These are phyloP conservation scores for Pythium brachiatum DNA, from an alignment of 352 stramenopile species.

Conservation along the genomic window DNA sequence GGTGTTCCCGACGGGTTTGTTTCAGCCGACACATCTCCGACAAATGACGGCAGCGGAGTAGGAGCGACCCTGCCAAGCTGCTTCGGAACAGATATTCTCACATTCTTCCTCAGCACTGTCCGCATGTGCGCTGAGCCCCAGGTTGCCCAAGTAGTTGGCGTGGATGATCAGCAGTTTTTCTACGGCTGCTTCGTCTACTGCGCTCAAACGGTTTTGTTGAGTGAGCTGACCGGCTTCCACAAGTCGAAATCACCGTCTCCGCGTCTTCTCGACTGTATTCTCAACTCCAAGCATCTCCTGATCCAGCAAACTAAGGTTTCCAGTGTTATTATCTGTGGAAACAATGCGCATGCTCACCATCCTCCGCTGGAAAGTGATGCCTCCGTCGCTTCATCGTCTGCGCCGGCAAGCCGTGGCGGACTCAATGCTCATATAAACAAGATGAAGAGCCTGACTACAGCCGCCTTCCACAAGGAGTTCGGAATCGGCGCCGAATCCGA, in stretches of 20 bases:
- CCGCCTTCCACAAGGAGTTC: constrained; percentile 59
- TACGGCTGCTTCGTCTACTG: constrained; percentile 69
- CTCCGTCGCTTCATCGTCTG: background rate
- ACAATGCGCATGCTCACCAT: constrained; percentile 13
- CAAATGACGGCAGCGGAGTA: background rate
- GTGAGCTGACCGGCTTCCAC: constrained; percentile 50
- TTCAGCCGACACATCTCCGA: background rate
- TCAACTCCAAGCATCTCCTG: constrained; percentile 49
- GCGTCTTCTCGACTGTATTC: constrained; percentile 40
- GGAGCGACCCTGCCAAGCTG: constrained; percentile 21
- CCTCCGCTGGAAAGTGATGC: background rate
- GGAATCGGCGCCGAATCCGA: constrained; percentile 65
- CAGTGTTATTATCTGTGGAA: constrained; percentile 49
- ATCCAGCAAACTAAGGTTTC: constrained; percentile 68
- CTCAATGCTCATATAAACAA: constrained; percentile 40
- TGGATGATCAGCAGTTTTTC: constrained; percentile 69
- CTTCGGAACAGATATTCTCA: constrained; percentile 51
- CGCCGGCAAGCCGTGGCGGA: constrained; percentile 8
- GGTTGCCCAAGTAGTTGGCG: constrained; percentile 38
- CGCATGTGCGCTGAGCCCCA: constrained; percentile 37
- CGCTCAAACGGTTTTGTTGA: constrained; percentile 50
- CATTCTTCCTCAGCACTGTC: constrained; percentile 48
- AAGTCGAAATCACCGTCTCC: constrained; percentile 20
- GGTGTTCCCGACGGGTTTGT: background rate
- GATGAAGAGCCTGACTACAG: constrained; percentile 46